These are phyloP conservation scores for Perkinsus olseni DNA, from an alignment of 169 alveolate species.

Conservation along the genomic window DNA sequence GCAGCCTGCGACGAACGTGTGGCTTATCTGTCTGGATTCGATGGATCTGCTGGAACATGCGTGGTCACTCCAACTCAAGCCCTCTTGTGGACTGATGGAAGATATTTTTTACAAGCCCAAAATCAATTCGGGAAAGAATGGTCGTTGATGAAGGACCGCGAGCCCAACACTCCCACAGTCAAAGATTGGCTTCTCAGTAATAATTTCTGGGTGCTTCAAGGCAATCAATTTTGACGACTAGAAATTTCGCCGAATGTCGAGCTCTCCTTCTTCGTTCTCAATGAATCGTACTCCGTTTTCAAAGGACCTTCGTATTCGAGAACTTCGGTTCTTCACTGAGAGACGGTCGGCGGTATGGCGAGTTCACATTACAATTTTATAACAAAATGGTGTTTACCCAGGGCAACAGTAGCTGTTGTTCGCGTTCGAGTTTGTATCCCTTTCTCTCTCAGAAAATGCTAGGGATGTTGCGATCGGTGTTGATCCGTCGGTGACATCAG, in stretches of 20 bases:
- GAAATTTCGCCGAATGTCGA: too few relatives aligned
- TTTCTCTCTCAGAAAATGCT: neutral
- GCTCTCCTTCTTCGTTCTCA: too few relatives aligned
- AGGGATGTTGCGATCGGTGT: neutral
- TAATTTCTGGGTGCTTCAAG: too few relatives aligned
- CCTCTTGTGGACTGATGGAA: constrained; percentile 52
- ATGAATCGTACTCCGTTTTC: too few relatives aligned
- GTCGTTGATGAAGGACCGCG: constrained; percentile 35
- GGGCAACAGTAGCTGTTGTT: too few relatives aligned
- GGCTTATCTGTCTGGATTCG: constrained; percentile 32
- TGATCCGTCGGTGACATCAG: neutral
- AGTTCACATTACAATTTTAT: too few relatives aligned
- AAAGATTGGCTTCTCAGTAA: constrained; percentile 15
- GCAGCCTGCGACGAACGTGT: constrained; percentile 38
- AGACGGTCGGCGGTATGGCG: too few relatives aligned
- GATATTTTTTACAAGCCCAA: constrained; percentile 47
- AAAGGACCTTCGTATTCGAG: too few relatives aligned
- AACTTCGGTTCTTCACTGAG: too few relatives aligned
- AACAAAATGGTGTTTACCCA: too few relatives aligned
- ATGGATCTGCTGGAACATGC: constrained; percentile 48
- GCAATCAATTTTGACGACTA: too few relatives aligned
- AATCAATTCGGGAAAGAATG: constrained; percentile 40
- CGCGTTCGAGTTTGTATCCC: too few relatives aligned
- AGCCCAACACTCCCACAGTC: constrained; percentile 29
- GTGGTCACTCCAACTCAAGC: constrained; percentile 38